These are phyloP conservation scores for Ascocoryne sarcoides DNA, from an alignment of 2,329 filamentous ascomycete genomes.

Conservation along the genomic window DNA sequence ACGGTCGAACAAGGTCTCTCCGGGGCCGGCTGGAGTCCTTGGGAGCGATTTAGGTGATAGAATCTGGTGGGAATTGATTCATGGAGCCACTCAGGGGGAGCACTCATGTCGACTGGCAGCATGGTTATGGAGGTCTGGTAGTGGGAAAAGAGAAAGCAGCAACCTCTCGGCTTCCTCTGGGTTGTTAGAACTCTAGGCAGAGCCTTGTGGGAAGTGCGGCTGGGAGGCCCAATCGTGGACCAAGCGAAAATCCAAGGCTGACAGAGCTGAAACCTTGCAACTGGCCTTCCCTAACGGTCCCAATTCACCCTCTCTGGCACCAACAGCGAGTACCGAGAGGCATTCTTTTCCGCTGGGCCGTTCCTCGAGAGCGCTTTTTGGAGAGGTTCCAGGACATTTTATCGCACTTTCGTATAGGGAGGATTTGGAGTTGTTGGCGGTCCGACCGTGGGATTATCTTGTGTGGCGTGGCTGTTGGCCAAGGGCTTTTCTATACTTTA, in stretches of 20 bases:
- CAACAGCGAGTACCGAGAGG: too few relatives aligned
- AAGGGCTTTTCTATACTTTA: too few relatives aligned
- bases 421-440: too few relatives aligned
- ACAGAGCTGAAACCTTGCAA: slow-evolving; percentile 1
- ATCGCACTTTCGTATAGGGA: too few relatives aligned
- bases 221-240: slow-evolving; percentile 1
- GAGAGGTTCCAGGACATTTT: too few relatives aligned
- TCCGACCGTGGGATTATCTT: too few relatives aligned
- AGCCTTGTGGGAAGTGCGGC: slow-evolving; percentile 6
- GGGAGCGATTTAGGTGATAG: slow-evolving; percentile 10
- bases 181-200: slow-evolving; percentile 1
- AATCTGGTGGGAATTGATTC: slow-evolving; percentile 3
- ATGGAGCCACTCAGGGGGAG: not conserved
- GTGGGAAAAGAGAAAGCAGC: not conserved
- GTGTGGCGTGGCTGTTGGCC: too few relatives aligned
- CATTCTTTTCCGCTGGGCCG: too few relatives aligned
- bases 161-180: slow-evolving; percentile 1
- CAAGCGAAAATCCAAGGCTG: slow-evolving; percentile 5
- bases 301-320: too few relatives aligned
- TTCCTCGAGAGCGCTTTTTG: too few relatives aligned
- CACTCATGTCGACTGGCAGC: slow-evolving; percentile 8
- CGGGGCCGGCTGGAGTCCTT: not conserved
- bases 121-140: slow-evolving; percentile 1
- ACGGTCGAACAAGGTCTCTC: not conserved
- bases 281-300: not conserved